Percentiles rank a stretch among this genome's conserved stretches.
These are phyloP conservation scores for Cytospora piceicola DNA, from an alignment of 2,329 filamentous ascomycete genomes.

Conservation along the genomic window DNA sequence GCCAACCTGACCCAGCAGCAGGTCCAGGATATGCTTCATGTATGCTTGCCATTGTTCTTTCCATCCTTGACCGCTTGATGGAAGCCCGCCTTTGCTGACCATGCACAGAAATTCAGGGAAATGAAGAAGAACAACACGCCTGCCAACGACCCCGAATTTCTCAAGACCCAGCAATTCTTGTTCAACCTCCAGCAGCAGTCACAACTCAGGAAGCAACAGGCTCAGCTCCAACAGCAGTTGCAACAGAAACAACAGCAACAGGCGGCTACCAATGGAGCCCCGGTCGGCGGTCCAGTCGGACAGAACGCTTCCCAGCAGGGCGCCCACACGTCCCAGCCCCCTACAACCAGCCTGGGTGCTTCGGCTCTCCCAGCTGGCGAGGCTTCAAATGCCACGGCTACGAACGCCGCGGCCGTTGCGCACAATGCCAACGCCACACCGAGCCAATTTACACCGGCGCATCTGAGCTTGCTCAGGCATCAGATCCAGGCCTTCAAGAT, in stretches of 20 bases:
- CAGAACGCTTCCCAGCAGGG: conserved; percentile 44
- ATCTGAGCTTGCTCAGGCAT: conserved; percentile 75
- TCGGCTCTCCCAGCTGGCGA: conserved; percentile 44
- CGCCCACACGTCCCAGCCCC: conserved; percentile 42
- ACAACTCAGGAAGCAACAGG: conserved; percentile 34
- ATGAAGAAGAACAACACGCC: conserved; percentile 87
- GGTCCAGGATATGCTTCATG: conserved; percentile 73
- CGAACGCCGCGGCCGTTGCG: conserved; percentile 40
- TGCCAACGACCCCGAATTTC: conserved; percentile 81
- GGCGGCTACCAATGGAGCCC: conserved; percentile 56
- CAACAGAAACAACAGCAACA: conserved; percentile 49
- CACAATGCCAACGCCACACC: conserved; percentile 36
- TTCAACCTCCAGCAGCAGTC: conserved; percentile 59
- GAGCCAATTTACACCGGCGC: conserved; percentile 74
- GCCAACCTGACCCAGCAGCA: conserved; percentile 74
- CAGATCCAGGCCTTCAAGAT: conserved; percentile 93
- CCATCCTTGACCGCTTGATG: background rate
- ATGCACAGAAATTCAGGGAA: conserved; percentile 77
- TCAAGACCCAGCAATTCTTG: conserved; percentile 80
- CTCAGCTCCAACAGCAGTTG: conserved; percentile 30
- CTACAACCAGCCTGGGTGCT: conserved; percentile 42
- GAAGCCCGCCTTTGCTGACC: conserved; percentile 41
- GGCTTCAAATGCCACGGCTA: conserved; percentile 39
- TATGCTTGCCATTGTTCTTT: conserved; percentile 44
- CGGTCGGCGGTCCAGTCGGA: conserved; percentile 53